Percentiles rank a stretch among this genome's conserved stretches.
Conservation (phyloP, 495 filamentous ascomycete species). For the Xylaria venustula region DNA sequence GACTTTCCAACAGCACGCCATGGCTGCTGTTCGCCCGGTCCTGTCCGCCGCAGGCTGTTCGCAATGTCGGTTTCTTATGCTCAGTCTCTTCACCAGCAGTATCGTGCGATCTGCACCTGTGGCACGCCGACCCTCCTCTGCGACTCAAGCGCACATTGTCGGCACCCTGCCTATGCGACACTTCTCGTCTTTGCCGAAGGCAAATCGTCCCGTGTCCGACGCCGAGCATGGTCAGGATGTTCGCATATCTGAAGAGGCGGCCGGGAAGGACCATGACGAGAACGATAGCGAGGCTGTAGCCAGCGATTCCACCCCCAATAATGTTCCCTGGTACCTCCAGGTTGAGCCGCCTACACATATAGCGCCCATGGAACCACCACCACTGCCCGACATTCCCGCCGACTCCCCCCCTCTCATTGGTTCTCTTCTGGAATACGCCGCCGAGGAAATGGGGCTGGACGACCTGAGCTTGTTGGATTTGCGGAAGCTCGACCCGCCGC, state of each 20-base stretch:
- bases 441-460: conserved; percentile 80
- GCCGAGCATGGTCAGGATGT: not conserved
- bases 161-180: conserved; percentile 11
- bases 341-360: conserved; percentile 56
- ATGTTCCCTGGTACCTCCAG: conserved; percentile 82
- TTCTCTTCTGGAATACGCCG: conserved; percentile 72
- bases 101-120: conserved; percentile 11
- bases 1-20: not conserved
- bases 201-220: conserved; percentile 1
- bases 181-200: conserved; percentile 21
- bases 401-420: conserved; percentile 70
- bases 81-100: conserved; percentile 25
- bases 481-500: conserved; percentile 76
- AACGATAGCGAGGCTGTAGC: conserved; percentile 1
- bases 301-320: conserved; percentile 1
- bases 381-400: conserved; percentile 73
- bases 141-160: conserved; percentile 2
- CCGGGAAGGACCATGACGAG: not conserved
- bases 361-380: conserved; percentile 57
- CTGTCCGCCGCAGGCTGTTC: conserved; percentile 25
- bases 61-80: conserved; percentile 25
- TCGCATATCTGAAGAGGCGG: not conserved
- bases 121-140: conserved; percentile 3
- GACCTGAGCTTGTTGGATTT: conserved; percentile 75
- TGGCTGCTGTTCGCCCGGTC: conserved; percentile 6